These are phyloP conservation scores for Raphanus raphanistrum DNA, from an alignment of 345 rosid genomes.

Conservation along the genomic window DNA sequence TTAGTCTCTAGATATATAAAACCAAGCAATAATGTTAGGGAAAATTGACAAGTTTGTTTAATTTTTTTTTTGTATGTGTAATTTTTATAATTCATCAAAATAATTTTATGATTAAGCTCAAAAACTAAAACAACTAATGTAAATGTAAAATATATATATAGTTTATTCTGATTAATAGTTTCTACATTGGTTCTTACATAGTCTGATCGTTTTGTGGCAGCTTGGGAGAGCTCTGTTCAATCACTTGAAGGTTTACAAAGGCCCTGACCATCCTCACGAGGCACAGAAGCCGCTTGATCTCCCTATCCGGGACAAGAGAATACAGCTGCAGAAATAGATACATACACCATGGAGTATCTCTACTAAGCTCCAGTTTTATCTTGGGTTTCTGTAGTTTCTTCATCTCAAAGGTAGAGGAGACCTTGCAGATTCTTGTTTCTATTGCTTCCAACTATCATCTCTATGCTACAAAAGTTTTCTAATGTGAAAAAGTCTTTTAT, in stretches of 20 bases:
- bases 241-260: constrained; percentile 95
- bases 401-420: constrained; percentile 23
- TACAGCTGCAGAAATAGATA: constrained; percentile 50
- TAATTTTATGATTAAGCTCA: no score
- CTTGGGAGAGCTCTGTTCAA: constrained; percentile 90
- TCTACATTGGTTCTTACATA: no score
- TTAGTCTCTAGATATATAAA: no score
- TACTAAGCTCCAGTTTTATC: constrained; percentile 7
- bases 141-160: no score
- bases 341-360: neutral
- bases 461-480: constrained; percentile 19
- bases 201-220: constrained; percentile 9
- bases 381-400: constrained; percentile 26
- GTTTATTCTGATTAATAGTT: no score
- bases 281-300: constrained; percentile 86
- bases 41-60: no score
- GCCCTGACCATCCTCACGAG: constrained; percentile 89
- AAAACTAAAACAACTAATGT: no score
- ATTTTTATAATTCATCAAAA: no score
- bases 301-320: constrained; percentile 89
- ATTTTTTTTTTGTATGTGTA: no score
- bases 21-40: no score
- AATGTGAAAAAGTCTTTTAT: constrained; percentile 5
- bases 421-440: constrained; percentile 32
- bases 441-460: constrained; percentile 20